Conservation (phyloP, 2,329 filamentous ascomycete genomes). For the Calonectria fujianensis region DNA sequence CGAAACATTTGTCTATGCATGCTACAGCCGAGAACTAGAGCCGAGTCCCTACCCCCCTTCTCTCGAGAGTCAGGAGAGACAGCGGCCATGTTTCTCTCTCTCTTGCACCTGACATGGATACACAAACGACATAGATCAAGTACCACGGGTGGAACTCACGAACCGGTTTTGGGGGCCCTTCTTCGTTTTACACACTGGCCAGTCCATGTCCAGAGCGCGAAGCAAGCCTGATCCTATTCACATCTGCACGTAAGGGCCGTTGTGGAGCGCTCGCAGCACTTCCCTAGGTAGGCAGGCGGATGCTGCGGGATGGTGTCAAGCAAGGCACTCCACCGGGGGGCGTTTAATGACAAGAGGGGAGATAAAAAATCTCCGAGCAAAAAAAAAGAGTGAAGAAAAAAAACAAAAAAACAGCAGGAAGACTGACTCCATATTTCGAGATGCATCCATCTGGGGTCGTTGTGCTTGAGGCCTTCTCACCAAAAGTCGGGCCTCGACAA, state of each 20-base stretch:
- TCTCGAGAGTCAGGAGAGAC: slow-evolving; percentile 22
- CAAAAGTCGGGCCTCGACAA: slow-evolving; percentile 32
- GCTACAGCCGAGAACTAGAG: slow-evolving; percentile 9
- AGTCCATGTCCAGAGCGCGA: slow-evolving; percentile 30
- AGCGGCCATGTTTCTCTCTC: slow-evolving; percentile 4
- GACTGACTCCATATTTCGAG: slow-evolving; percentile 30
- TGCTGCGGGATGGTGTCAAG: slow-evolving; percentile 28
- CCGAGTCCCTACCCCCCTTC: background rate
- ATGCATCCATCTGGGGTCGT: slow-evolving; percentile 32
- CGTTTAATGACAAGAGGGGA: slow-evolving; percentile 17
- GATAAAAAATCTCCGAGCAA: slow-evolving; percentile 1
- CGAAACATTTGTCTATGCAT: slow-evolving; percentile 20
- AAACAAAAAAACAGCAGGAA: slow-evolving; percentile 10
- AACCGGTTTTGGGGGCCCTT: slow-evolving; percentile 29
- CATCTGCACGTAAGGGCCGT: slow-evolving; percentile 31
- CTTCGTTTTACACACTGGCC: slow-evolving; percentile 34
- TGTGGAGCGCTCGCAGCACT: slow-evolving; percentile 37
- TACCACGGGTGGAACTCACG: slow-evolving; percentile 26
- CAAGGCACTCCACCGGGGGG: background rate
- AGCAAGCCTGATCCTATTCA: slow-evolving; percentile 26
- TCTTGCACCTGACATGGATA: background rate
- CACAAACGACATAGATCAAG: slow-evolving; percentile 6
- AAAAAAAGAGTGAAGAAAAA: background rate
- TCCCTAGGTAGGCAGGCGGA: slow-evolving; percentile 38
- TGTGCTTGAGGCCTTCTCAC: slow-evolving; percentile 32